Conservation (phyloP, 2,329 filamentous ascomycete genomes). For the Aspergillus candidus region DNA sequence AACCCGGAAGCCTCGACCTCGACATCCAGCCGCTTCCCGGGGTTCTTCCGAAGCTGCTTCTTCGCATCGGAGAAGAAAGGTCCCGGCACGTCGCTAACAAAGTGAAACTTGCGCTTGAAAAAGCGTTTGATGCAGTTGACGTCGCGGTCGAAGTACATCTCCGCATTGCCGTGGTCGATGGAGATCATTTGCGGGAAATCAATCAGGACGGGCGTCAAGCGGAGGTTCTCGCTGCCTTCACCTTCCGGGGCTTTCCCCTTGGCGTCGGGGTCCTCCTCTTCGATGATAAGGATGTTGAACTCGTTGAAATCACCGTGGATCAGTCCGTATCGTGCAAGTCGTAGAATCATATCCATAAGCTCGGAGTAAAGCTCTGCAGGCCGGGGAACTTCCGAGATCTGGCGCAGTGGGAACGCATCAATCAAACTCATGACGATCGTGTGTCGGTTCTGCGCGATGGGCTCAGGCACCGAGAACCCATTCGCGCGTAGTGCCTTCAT, state of each 20-base stretch:
- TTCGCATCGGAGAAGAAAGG: constrained; percentile 81
- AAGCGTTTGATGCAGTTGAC: constrained; percentile 94
- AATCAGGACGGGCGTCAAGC: constrained; percentile 75
- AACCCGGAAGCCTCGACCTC: constrained; percentile 90
- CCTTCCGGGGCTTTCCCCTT: constrained; percentile 34
- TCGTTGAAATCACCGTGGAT: constrained; percentile 99
- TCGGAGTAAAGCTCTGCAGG: constrained; percentile 86
- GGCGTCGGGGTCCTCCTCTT: constrained; percentile 44
- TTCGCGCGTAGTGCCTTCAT: constrained; percentile 80
- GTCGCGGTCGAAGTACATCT: constrained; percentile 96
- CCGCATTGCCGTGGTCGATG: constrained; percentile 85
- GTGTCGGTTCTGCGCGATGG: constrained; percentile 82
- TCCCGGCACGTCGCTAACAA: constrained; percentile 71
- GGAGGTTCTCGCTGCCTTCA: constrained; percentile 37
- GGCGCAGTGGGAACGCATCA: constrained; percentile 84
- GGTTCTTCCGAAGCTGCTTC: constrained; percentile 60
- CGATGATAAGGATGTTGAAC: constrained; percentile 94
- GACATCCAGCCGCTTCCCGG: constrained; percentile 69
- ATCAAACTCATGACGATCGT: constrained; percentile 94
- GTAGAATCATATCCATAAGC: constrained; percentile 77
- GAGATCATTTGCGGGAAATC: constrained; percentile 99
- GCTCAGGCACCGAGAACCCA: constrained; percentile 83
- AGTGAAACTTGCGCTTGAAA: constrained; percentile 83
- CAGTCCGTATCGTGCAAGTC: constrained; percentile 75
- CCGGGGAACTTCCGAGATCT: constrained; percentile 77